These are phyloP conservation scores for Colletotrichum abscissum DNA, from an alignment of 2,329 filamentous ascomycete species.

Conservation along the genomic window DNA sequence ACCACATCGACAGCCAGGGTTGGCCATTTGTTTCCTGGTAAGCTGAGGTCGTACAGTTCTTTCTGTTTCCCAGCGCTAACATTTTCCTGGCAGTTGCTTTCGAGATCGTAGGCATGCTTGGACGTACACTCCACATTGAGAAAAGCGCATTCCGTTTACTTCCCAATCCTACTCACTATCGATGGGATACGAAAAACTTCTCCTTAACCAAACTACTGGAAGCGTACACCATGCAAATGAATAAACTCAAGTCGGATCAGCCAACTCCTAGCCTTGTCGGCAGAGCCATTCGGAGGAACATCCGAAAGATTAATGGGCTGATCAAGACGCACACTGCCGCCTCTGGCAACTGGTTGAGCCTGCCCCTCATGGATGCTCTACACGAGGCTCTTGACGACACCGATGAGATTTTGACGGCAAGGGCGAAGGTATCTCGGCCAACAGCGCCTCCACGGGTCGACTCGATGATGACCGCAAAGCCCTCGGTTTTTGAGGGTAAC, in stretches of 20 bases:
- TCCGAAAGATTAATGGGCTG: constrained; percentile 41
- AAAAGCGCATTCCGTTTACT: constrained; percentile 63
- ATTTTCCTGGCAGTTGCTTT: constrained; percentile 59
- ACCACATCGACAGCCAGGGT: constrained; percentile 50
- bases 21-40: constrained; percentile 63
- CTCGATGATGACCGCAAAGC: background rate
- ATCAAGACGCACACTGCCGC: constrained; percentile 34
- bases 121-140: constrained; percentile 59
- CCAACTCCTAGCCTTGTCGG: constrained; percentile 5
- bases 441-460: background rate
- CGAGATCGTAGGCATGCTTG: constrained; percentile 69
- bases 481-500: background rate
- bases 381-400: constrained; percentile 54
- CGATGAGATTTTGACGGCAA: constrained; percentile 55
- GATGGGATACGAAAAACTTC: constrained; percentile 64
- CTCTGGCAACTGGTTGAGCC: constrained; percentile 41
- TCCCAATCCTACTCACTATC: constrained; percentile 66
- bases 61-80: background rate
- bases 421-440: constrained; percentile 36
- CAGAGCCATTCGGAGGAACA: background rate
- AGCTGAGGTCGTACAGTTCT: constrained; percentile 20
- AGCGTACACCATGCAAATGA: constrained; percentile 49
- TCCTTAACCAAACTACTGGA: constrained; percentile 54
- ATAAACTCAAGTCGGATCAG: background rate
- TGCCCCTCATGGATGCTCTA: constrained; percentile 51